Percentiles rank a stretch among this genome's conserved stretches.
These are phyloP conservation scores for Metschnikowia cerradonensis DNA, from an alignment of 805 yeast genomes.

Conservation along the genomic window DNA sequence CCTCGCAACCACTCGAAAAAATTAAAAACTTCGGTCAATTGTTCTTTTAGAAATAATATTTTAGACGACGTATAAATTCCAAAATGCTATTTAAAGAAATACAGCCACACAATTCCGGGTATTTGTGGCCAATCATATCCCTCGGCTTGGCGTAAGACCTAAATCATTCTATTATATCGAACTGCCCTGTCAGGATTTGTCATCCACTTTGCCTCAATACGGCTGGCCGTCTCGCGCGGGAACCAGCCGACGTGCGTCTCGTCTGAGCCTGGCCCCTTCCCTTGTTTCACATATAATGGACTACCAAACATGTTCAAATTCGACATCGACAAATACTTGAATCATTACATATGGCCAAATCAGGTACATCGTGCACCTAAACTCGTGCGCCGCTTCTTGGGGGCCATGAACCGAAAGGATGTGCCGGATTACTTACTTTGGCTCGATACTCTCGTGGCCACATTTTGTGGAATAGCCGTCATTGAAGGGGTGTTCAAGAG, in stretches of 20 bases:
- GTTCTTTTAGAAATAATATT: background rate
- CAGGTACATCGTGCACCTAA: slow-evolving; percentile 32
- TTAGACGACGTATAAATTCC: background rate
- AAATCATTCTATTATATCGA: background rate
- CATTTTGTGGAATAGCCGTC: slow-evolving; percentile 45
- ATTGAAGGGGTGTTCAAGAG: slow-evolving; percentile 45
- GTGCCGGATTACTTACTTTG: slow-evolving; percentile 39
- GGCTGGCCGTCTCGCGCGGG: background rate
- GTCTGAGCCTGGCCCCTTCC: background rate
- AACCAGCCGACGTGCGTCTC: background rate
- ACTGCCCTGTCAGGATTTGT: background rate
- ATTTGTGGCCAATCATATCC: too few species aligned
- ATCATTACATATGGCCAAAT: slow-evolving; percentile 27
- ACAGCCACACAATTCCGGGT: too few species aligned
- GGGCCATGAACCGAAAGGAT: slow-evolving; percentile 30
- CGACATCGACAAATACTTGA: slow-evolving; percentile 30
- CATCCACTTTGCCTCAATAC: background rate
- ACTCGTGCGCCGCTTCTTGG: slow-evolving; percentile 35
- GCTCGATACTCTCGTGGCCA: slow-evolving; percentile 43
- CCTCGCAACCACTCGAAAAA: background rate
- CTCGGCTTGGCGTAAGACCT: too few species aligned
- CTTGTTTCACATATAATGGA: background rate
- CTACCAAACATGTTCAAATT: slow-evolving; percentile 27
- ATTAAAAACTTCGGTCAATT: background rate
- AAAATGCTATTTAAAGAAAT: background rate